These are phyloP conservation scores for Candolleomyces aberdarensis DNA, from an alignment of 768 basidiomycete genomes.

Conservation along the genomic window DNA sequence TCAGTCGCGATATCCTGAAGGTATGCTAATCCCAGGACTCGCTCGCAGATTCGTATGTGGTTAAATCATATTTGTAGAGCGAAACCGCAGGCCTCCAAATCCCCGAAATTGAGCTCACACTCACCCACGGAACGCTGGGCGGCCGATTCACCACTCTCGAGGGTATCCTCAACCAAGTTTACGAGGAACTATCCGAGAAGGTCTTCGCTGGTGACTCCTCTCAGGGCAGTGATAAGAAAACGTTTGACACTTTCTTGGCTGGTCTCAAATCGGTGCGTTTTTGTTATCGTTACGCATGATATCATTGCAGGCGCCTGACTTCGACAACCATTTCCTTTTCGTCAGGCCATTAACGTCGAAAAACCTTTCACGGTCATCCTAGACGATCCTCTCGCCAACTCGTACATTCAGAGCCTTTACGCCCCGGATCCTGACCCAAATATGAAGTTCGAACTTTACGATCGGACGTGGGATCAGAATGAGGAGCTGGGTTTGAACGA, in stretches of 20 bases:
- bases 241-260: slow-evolving; percentile 76
- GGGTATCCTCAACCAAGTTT: slow-evolving; percentile 90
- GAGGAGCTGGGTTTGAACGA: slow-evolving; percentile 93
- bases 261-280: slow-evolving; percentile 69
- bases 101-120: slow-evolving; percentile 91
- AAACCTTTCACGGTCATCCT: slow-evolving; percentile 88
- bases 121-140: slow-evolving; percentile 91
- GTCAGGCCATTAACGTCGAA: slow-evolving; percentile 73
- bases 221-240: slow-evolving; percentile 40
- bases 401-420: slow-evolving; percentile 94
- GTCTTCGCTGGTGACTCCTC: slow-evolving; percentile 69
- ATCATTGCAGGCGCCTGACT: not conserved
- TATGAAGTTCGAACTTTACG: slow-evolving; percentile 81
- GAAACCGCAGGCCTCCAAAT: slow-evolving; percentile 88
- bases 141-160: slow-evolving; percentile 98
- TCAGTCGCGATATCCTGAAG: slow-evolving; percentile 92
- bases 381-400: slow-evolving; percentile 94
- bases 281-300: not conserved
- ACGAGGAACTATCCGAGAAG: slow-evolving; percentile 92
- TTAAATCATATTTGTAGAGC: slow-evolving; percentile 49
- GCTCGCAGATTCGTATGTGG: not conserved
- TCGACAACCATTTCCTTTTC: not conserved
- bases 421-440: slow-evolving; percentile 97
- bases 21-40: slow-evolving; percentile 36
- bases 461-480: slow-evolving; percentile 86